phyloP scores from a whole-genome alignment of 106 monocot species.

The Dendrobium chrysotoxum region DNA sequence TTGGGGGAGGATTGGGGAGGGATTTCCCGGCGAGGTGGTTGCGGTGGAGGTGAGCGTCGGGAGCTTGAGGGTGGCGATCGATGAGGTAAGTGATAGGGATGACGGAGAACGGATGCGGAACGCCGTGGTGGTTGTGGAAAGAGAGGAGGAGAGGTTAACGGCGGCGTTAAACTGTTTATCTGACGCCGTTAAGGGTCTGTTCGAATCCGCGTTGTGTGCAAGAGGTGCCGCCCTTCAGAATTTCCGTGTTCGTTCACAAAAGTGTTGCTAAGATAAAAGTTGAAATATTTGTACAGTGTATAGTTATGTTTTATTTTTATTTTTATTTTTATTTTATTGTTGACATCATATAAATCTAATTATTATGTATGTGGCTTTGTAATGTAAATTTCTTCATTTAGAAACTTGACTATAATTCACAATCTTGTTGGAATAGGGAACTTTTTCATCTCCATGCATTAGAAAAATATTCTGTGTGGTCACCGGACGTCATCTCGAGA shows the following conservation, averaged over 20 bases:
- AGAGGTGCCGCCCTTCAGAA: conserved; percentile 40
- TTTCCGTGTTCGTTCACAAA: conserved; percentile 13
- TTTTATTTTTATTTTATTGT: too few relatives aligned
- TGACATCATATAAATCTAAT: too few relatives aligned
- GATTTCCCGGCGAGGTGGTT: conserved; percentile 20
- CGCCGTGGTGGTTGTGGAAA: conserved; percentile 20
- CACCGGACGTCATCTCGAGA: too few relatives aligned
- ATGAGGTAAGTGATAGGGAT: not conserved
- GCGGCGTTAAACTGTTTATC: conserved; percentile 31
- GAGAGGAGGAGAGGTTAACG: conserved; percentile 31
- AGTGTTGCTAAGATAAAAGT: too few relatives aligned
- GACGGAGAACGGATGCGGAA: conserved; percentile 5
- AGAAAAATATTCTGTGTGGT: too few relatives aligned
- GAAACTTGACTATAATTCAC: too few relatives aligned
- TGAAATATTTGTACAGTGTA: too few relatives aligned
- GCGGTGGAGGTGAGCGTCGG: conserved; percentile 17
- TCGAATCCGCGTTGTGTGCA: conserved; percentile 23
- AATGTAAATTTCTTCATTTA: too few relatives aligned
- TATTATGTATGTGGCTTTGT: too few relatives aligned
- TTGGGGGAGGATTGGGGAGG: not conserved
- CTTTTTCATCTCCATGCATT: too few relatives aligned
- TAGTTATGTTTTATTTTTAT: too few relatives aligned
- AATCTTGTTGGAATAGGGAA: too few relatives aligned
- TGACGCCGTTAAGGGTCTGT: conserved; percentile 37
- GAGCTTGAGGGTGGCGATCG: conserved; percentile 12